Evolutionary conservation across 2,329 filamentous ascomycete genomes (phyloP), one percentile per base, ranked within the genome.

Genomic region (Verticillium dahliae): DNA sequence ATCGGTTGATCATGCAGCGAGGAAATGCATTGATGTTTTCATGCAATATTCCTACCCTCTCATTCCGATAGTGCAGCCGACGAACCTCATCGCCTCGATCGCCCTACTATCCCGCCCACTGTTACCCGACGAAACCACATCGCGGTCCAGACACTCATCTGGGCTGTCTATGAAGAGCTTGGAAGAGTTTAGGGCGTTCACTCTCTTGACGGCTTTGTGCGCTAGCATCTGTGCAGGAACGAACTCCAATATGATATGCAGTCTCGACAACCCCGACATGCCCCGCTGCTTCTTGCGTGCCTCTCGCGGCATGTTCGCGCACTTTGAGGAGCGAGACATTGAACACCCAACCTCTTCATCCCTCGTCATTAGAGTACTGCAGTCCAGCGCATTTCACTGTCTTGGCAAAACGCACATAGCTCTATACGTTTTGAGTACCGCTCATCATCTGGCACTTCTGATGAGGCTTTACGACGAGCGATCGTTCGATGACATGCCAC

Each of bases 341-440:
- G 76, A 79, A 56, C 71, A 68, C 11, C 78, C 78, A 0, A 75
- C 72, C 58, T 75, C 76, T 1, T 76, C 74, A 56, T 80, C 78
- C 3, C 71, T 80, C 33, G 71, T 73, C 2, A 77, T 79, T 18
- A 73, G 78, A 4, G 78, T 79, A 59, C 77, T 79, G 31, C 78
- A 80, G 58, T 79, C 78, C 14, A 79, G 78, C 60, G 78, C 76
- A 52, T 65, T 80, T 2, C 78, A 80, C 56, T 76, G 76, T 1
- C 69, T 74, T 0, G 78, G 77, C 0, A 78, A 76, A 50, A 75
- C 76, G 4, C 72, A 75, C 33, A 72, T 76, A 22, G 79, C 77
- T 4, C 79, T 77, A 76, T 75, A 78, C 57, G 76, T 79, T 1
- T 77, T 80, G 63, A 77, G 77, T 1, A 76, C 79, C 62, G 77